Base-by-base conservation (phyloP, 371 early-diverging fungal genomes). In the Rhizopus delemar region DNA sequence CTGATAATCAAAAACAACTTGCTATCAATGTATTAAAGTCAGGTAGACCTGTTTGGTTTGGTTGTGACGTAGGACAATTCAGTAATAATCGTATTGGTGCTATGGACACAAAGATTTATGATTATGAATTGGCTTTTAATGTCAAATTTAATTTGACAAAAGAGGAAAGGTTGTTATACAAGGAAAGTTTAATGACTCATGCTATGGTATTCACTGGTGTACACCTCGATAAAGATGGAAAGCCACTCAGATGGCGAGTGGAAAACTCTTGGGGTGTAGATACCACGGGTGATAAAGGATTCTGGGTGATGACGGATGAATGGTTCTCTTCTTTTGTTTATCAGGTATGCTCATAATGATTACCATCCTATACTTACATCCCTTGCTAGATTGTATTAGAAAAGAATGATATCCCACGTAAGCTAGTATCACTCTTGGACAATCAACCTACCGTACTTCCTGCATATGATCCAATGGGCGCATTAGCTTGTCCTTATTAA, bases 141-240 rank as follows among this genome's bases (percentile, higher is more conserved):
- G 63, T 89, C 36, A 73, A 68, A 3, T 83, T 89, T 53, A 78
- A 75, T 2, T 49, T 88, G 75, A 81, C 74, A 61, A 92, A 92
- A 67, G 88, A 83, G 28, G 78, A 92, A 62, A 82, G 93, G 8
- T 65, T 92, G 60, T 64, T 86, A 48, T 91, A 89, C 63, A 85
- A 84, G 34, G 92, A 92, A 53, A 86, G 86, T 52, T 41, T 78
- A 51, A 92, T 92, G 90, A 92, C 92, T 6, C 92, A 92, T 58
- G 91, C 91, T 15, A 92, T 92, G 92, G 84, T 90, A 16, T 86
- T 92, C 59, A 90, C 91, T 0, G 93, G 92, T 43, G 90, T 91
- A 4, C 91, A 92, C 61, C 53, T 91, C 29, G 86, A 90, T 61
- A 82, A 77, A 29, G 60, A 78, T 32, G 80, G 71, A 33, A 68